A percentile compares a stretch with the other conserved stretches of the same genome.
Evolutionary conservation across 257 asterid species (phyloP).

Genomic region (Petunia secreta): DNA sequence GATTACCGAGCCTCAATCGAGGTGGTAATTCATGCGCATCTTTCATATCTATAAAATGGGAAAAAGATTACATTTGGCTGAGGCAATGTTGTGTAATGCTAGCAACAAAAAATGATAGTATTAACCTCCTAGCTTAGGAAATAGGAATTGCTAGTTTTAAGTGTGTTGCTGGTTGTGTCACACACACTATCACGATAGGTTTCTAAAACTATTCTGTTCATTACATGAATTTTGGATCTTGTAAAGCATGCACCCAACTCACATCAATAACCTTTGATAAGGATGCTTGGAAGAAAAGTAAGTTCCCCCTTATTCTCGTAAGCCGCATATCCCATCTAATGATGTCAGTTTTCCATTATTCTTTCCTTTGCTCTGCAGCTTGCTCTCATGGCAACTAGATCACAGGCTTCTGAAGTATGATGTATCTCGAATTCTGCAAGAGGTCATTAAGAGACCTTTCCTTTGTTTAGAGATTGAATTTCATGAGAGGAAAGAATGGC

Average conservation of each 20-base stretch:
- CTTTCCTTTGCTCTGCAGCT: conserved; percentile 51
- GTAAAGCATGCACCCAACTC: neutral
- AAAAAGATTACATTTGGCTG: neutral
- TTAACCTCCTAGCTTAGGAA: neutral
- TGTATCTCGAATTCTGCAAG: conserved; percentile 57
- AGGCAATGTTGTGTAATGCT: neutral
- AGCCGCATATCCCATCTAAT: neutral
- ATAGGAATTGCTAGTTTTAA: conserved; percentile 4
- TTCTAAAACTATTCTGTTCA: neutral
- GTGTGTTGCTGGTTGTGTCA: neutral
- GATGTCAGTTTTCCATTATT: neutral
- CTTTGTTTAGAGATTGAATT: conserved; percentile 55
- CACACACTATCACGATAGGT: neutral
- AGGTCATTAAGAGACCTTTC: conserved; percentile 53
- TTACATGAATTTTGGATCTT: conserved; percentile 6
- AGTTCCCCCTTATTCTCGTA: neutral
- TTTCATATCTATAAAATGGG: neutral
- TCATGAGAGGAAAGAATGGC: conserved; percentile 68
- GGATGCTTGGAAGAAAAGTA: neutral
- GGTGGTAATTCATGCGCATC: neutral
- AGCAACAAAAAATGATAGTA: neutral
- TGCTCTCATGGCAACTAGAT: conserved; percentile 71
- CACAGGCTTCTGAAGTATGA: conserved; percentile 64
- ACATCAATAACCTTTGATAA: neutral
- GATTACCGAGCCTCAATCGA: neutral